Conservation (phyloP, 148 eudicot species). For the Talinum fruticosum region DNA sequence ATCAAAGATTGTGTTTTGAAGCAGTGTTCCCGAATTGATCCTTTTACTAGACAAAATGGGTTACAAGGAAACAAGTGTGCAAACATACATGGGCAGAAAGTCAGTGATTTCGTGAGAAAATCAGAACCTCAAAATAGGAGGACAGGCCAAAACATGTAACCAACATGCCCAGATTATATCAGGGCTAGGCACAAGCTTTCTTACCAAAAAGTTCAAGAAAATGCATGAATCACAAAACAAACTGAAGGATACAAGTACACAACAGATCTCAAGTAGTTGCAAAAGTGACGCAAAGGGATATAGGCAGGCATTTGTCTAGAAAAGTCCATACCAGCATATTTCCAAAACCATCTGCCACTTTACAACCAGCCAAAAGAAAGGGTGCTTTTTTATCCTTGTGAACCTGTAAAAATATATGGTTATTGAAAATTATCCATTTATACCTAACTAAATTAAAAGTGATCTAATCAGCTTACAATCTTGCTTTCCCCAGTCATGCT, state of each 20-base stretch:
- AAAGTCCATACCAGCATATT: constrained; percentile 66
- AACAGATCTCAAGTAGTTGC: neutral
- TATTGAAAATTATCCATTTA: constrained; percentile 16
- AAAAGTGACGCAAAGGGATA: neutral
- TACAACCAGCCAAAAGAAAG: constrained; percentile 87
- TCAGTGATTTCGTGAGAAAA: neutral
- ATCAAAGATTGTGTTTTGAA: neutral
- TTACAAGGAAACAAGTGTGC: neutral
- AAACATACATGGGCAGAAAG: neutral
- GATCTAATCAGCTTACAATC: constrained; percentile 62
- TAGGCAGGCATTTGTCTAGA: neutral
- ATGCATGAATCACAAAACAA: neutral
- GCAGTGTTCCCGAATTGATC: neutral
- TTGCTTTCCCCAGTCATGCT: constrained; percentile 99
- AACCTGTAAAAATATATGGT: constrained; percentile 40
- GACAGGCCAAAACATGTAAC: neutral
- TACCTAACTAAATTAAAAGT: neutral
- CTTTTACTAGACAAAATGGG: neutral
- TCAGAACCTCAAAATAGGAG: neutral
- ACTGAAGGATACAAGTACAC: neutral
- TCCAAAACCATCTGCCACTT: constrained; percentile 93
- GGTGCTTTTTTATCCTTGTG: constrained; percentile 70
- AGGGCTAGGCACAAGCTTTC: neutral
- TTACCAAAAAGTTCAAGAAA: neutral
- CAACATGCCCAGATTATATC: neutral